phyloP scores from a whole-genome alignment of 116 monocot genomes.

The Iris pallida region DNA sequence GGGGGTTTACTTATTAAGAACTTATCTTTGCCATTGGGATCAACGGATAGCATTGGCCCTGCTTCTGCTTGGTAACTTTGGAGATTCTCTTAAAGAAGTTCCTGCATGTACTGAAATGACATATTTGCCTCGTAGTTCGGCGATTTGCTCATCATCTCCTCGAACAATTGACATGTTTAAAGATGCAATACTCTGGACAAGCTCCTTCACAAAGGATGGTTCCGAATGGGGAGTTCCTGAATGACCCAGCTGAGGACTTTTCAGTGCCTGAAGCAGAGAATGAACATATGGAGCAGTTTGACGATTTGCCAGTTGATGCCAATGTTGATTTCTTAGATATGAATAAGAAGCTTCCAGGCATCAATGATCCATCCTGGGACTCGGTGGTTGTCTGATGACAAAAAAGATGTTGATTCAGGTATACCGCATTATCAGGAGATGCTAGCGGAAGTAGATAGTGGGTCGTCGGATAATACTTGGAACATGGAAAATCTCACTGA shows the following conservation, averaged over 20 bases:
- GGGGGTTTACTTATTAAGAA: constrained; percentile 14
- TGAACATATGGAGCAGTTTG: too few relatives aligned
- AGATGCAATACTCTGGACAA: neutral
- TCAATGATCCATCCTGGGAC: constrained; percentile 25
- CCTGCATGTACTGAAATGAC: neutral
- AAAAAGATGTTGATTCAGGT: too few relatives aligned
- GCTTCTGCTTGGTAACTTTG: constrained; percentile 1
- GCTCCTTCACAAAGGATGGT: neutral
- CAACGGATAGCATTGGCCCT: neutral
- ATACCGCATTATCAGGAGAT: too few relatives aligned
- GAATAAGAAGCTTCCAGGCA: constrained; percentile 13
- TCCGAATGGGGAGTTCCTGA: neutral
- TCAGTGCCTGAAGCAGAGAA: too few relatives aligned
- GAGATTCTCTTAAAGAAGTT: constrained; percentile 15
- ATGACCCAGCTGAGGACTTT: neutral
- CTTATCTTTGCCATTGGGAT: neutral
- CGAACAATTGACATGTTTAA: neutral
- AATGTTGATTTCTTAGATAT: too few relatives aligned
- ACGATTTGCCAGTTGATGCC: neutral
- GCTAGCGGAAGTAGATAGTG: too few relatives aligned
- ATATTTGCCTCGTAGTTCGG: neutral
- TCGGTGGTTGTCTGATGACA: neutral
- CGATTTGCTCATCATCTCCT: neutral
- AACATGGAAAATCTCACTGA: too few relatives aligned
- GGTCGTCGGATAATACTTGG: too few relatives aligned